Conservation (phyloP, 805 yeast genomes). For the Kuraishia cidri region DNA sequence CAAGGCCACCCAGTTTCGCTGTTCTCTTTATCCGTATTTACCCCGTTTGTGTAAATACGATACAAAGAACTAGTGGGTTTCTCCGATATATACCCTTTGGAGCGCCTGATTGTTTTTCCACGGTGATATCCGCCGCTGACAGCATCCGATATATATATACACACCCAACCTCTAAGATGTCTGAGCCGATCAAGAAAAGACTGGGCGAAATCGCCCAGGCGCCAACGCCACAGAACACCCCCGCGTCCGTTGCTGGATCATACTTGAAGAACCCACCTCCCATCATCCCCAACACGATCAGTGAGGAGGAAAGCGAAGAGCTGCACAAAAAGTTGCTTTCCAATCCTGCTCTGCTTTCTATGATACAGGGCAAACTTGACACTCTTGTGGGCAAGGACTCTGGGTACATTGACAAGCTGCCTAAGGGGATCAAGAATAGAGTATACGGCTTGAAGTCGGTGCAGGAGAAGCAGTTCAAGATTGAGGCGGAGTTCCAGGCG, state of each 20-base stretch:
- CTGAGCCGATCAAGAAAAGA: constrained; percentile 78
- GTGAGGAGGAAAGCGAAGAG: constrained; percentile 44
- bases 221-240: constrained; percentile 98
- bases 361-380: constrained; percentile 87
- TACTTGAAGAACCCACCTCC: constrained; percentile 57
- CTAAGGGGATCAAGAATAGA: constrained; percentile 63
- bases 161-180: no score
- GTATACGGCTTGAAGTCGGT: constrained; percentile 76
- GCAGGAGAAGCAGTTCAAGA: constrained; percentile 68
- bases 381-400: constrained; percentile 77
- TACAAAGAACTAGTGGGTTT: no score
- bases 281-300: constrained; percentile 59
- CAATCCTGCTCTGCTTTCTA: constrained; percentile 72
- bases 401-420: constrained; percentile 76
- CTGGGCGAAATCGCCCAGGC: constrained; percentile 77
- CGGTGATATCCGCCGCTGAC: no score
- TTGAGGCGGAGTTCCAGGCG: constrained; percentile 87
- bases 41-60: no score
- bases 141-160: no score
- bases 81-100: no score
- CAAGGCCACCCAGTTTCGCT: no score
- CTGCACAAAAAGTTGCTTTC: constrained; percentile 34
- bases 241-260: constrained; percentile 75
- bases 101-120: no score
- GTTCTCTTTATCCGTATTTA: no score